Conservation (phyloP, 805 yeast genomes). For the Myxozyma nipponensis region DNA sequence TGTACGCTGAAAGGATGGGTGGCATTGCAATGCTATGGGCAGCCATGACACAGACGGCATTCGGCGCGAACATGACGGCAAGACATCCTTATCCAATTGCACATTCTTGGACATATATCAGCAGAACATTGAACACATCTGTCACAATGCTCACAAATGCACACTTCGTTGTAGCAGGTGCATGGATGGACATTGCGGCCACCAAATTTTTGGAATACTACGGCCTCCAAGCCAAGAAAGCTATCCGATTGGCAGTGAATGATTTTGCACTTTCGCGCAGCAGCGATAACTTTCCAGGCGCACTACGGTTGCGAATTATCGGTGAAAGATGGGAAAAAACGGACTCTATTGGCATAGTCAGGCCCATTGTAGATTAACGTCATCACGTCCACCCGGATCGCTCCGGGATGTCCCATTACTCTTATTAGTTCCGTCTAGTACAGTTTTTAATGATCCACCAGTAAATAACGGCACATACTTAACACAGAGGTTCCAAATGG, state of each 20-base stretch:
- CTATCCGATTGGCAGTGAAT: slow-evolving; percentile 47
- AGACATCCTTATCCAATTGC: slow-evolving; percentile 55
- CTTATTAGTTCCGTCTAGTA: too few relatives aligned
- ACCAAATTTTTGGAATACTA: slow-evolving; percentile 51
- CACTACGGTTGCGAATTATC: slow-evolving; percentile 67
- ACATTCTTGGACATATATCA: slow-evolving; percentile 66
- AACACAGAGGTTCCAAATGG: too few relatives aligned
- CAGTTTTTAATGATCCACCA: too few relatives aligned
- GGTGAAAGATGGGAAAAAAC: slow-evolving; percentile 71
- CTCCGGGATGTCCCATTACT: too few relatives aligned
- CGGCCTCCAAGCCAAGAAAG: slow-evolving; percentile 66
- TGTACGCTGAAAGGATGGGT: slow-evolving; percentile 78
- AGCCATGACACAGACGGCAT: slow-evolving; percentile 57
- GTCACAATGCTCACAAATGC: slow-evolving; percentile 52
- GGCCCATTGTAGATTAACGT: too few relatives aligned
- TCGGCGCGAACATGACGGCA: slow-evolving; percentile 23
- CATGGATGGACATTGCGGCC: slow-evolving; percentile 92
- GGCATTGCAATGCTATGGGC: slow-evolving; percentile 83
- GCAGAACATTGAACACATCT: slow-evolving; percentile 64
- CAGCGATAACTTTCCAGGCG: slow-evolving; percentile 61
- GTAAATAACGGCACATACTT: too few relatives aligned
- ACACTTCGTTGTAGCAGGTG: slow-evolving; percentile 66
- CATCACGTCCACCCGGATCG: too few relatives aligned
- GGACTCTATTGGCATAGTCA: slow-evolving; percentile 47
- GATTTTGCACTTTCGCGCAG: slow-evolving; percentile 52